Evolutionary conservation across 805 yeast species (phyloP), one percentile per base, ranked within the genome.

Genomic region (Metschnikowia sp.): DNA sequence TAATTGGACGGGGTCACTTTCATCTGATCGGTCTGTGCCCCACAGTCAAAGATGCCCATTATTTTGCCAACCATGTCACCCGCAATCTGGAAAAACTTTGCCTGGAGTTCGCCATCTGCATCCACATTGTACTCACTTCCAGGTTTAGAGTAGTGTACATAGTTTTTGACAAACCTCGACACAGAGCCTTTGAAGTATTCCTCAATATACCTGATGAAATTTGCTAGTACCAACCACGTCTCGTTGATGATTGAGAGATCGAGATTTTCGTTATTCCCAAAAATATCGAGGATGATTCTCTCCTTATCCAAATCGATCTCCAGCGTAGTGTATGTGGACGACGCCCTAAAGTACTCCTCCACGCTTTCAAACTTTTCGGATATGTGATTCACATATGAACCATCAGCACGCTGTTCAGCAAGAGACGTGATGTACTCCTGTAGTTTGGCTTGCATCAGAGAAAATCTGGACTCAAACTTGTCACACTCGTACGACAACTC

Each of bases 241-340:
- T 72, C 77, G 54, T 67, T 72, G 39, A 71, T 59, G 29, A 70
- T 63, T 12, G 76, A 66, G 37, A 70, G 60, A 43, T 72, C 77
- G 45, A 72, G 58, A 47, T 67, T 70, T 34, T 72, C 77, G 50
- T 63, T 62, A 50, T 62, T 65, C 15, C 65, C 68, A 49, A 70
- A 72, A 3, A 68, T 58, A 28, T 64, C 71, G 30, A 61, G 44
- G 8, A 69, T 61, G 2, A 62, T 52, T 12, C 46, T 35, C 35
- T 66, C 67, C 28, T 57, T 57, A 19, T 66, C 74, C 28, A 62
- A 57, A 32, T 48, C 58, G n/a, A 54, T 47, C n/a, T 51, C 53
- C 45, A 57, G 62, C 4, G 61, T 52, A 4, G 56, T 44, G 5
- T 62, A 50, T 0, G 67, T 49, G 5, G 71, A 62, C 1, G 63